These are phyloP conservation scores for Trametes meyenii DNA, from an alignment of 768 basidiomycete species.

Conservation along the genomic window DNA sequence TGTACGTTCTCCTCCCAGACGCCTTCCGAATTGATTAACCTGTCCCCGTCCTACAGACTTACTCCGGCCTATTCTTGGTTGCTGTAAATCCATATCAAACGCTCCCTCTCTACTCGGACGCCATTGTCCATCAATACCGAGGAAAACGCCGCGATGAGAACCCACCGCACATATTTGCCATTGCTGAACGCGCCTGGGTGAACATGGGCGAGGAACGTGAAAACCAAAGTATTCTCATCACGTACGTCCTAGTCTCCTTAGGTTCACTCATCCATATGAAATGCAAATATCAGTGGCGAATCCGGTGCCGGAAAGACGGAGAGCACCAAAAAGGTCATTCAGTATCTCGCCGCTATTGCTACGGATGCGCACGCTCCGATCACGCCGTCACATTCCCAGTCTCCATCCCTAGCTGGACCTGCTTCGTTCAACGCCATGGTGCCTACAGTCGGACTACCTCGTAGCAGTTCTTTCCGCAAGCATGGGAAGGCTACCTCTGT, in stretches of 20 bases:
- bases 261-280: no score
- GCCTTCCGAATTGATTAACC: background rate
- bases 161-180: constrained; percentile 95
- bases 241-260: constrained; percentile 58
- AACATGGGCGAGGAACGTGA: constrained; percentile 98
- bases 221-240: constrained; percentile 97
- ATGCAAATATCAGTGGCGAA: constrained; percentile 72
- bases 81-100: constrained; percentile 97
- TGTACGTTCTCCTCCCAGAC: constrained; percentile 42
- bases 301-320: constrained; percentile 99
- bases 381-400: constrained; percentile 62
- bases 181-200: constrained; percentile 97
- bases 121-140: constrained; percentile 89
- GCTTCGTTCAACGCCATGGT: constrained; percentile 54
- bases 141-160: constrained; percentile 88
- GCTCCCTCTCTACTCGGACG: constrained; percentile 87
- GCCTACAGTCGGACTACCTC: constrained; percentile 69
- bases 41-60: constrained; percentile 65
- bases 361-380: constrained; percentile 68
- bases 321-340: constrained; percentile 98
- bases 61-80: constrained; percentile 95
- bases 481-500: constrained; percentile 50
- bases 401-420: constrained; percentile 59
- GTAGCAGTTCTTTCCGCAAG: constrained; percentile 58
- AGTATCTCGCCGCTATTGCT: constrained; percentile 97